phyloP scores from a whole-genome alignment of 2,329 filamentous ascomycete genomes.

The Nigrospora sphaerica region DNA sequence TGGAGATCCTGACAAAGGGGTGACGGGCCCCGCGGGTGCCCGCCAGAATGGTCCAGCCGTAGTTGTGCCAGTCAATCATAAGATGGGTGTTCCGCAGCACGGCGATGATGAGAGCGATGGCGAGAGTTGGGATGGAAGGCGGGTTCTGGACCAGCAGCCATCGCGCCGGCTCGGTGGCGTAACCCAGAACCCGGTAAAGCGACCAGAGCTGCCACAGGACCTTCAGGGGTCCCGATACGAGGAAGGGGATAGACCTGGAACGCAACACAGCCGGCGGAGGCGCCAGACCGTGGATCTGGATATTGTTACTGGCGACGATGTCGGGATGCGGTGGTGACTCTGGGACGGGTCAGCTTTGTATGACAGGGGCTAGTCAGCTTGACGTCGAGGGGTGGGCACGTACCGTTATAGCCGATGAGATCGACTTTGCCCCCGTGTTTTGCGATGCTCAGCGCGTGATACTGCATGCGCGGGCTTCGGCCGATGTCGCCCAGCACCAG shows the following conservation, averaged over 20 bases:
- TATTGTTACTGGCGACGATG: constrained; percentile 59
- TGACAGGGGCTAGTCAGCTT: neutral
- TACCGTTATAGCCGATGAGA: constrained; percentile 82
- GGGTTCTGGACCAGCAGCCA: constrained; percentile 95
- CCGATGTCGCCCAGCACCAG: constrained; percentile 94
- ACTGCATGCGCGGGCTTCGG: constrained; percentile 95
- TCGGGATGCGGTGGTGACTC: constrained; percentile 80
- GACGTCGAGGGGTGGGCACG: constrained; percentile 3
- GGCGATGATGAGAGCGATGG: constrained; percentile 65
- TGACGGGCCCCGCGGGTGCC: constrained; percentile 51
- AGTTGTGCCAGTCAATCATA: constrained; percentile 98
- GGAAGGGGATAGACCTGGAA: constrained; percentile 66
- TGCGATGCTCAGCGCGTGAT: constrained; percentile 89
- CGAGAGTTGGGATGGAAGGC: constrained; percentile 85
- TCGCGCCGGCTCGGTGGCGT: constrained; percentile 63
- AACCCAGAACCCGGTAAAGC: constrained; percentile 66
- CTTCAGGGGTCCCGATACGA: constrained; percentile 74
- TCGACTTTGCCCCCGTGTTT: constrained; percentile 74
- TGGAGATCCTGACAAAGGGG: constrained; percentile 70
- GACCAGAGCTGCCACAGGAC: constrained; percentile 74
- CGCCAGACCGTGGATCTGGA: constrained; percentile 64
- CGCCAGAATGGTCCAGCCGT: constrained; percentile 87
- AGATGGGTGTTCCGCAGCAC: constrained; percentile 73
- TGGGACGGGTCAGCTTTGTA: constrained; percentile 14
- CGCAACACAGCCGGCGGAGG: constrained; percentile 61